Evolutionary conservation across 2,329 filamentous ascomycete genomes (phyloP).

Genomic region (Talaromyces rugulosus): DNA sequence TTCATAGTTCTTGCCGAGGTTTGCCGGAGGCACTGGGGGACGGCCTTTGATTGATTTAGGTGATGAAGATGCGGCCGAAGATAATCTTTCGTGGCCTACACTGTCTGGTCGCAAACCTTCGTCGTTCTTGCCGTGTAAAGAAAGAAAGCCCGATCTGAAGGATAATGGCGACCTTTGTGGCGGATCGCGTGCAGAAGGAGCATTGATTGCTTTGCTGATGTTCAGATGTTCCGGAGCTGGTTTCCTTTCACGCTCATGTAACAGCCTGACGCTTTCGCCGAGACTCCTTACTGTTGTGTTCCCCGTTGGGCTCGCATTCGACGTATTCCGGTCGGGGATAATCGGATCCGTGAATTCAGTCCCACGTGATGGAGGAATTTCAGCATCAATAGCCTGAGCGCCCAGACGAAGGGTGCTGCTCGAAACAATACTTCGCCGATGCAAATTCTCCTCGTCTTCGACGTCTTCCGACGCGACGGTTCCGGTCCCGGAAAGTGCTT

Average conservation of each 20-base stretch:
- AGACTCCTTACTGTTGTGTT: slow-evolving; percentile 59
- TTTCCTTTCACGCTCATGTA: slow-evolving; percentile 54
- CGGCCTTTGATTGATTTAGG: slow-evolving; percentile 56
- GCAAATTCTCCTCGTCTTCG: slow-evolving; percentile 44
- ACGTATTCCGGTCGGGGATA: slow-evolving; percentile 64
- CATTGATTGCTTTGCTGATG: slow-evolving; percentile 57
- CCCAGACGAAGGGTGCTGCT: slow-evolving; percentile 42
- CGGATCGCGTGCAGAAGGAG: slow-evolving; percentile 51
- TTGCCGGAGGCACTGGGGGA: slow-evolving; percentile 25
- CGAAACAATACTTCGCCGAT: slow-evolving; percentile 57
- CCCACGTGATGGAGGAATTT: slow-evolving; percentile 67
- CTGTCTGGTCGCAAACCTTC: slow-evolving; percentile 51
- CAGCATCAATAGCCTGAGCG: slow-evolving; percentile 38
- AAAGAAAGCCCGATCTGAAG: slow-evolving; percentile 72
- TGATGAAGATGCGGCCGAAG: slow-evolving; percentile 74
- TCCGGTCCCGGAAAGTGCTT: slow-evolving; percentile 39
- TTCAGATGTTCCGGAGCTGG: slow-evolving; percentile 47
- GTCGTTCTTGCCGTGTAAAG: slow-evolving; percentile 52
- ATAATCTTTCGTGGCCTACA: slow-evolving; percentile 74
- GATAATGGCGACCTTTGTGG: slow-evolving; percentile 70
- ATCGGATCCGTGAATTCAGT: slow-evolving; percentile 77
- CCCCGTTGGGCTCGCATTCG: slow-evolving; percentile 68
- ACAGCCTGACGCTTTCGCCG: slow-evolving; percentile 72
- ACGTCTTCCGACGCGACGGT: slow-evolving; percentile 37
- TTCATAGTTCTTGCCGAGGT: slow-evolving; percentile 72